These are phyloP conservation scores for Endothia cerciana DNA, from an alignment of 2,329 filamentous ascomycete species.

Conservation along the genomic window DNA sequence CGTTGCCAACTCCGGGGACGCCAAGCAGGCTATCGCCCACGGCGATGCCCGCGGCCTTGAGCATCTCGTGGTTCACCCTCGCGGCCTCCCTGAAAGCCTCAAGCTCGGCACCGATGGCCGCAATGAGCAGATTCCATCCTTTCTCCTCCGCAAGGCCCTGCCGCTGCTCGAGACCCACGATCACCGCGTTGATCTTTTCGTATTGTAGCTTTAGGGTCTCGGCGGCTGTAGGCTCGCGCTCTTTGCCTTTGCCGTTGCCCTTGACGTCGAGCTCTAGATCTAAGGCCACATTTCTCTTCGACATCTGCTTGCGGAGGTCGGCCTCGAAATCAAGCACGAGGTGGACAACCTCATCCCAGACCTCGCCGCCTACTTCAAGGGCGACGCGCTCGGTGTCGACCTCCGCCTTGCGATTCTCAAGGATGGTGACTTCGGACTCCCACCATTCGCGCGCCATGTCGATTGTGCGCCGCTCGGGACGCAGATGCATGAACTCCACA, in stretches of 20 bases:
- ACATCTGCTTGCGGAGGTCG: conserved; percentile 61
- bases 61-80: conserved; percentile 36
- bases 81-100: conserved; percentile 41
- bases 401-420: conserved; percentile 58
- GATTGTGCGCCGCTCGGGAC: conserved; percentile 67
- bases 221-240: conserved; percentile 37
- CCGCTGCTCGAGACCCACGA: conserved; percentile 58
- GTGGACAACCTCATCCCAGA: conserved; percentile 68
- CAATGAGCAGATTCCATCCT: conserved; percentile 76
- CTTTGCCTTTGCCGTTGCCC: conserved; percentile 41
- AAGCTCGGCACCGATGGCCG: conserved; percentile 70
- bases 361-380: conserved; percentile 65
- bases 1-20: conserved; percentile 8
- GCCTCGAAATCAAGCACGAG: conserved; percentile 68
- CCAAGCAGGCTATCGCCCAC: conserved; percentile 31
- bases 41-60: conserved; percentile 38
- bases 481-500: conserved; percentile 61
- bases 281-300: conserved; percentile 33
- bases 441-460: conserved; percentile 75
- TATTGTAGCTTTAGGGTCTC: conserved; percentile 52
- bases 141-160: conserved; percentile 60
- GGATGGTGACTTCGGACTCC: conserved; percentile 62
- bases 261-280: conserved; percentile 8
- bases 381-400: conserved; percentile 67
- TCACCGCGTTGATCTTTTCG: conserved; percentile 58